Conservation (phyloP, 495 filamentous ascomycete genomes). For the Penicillium robsamsonii region DNA sequence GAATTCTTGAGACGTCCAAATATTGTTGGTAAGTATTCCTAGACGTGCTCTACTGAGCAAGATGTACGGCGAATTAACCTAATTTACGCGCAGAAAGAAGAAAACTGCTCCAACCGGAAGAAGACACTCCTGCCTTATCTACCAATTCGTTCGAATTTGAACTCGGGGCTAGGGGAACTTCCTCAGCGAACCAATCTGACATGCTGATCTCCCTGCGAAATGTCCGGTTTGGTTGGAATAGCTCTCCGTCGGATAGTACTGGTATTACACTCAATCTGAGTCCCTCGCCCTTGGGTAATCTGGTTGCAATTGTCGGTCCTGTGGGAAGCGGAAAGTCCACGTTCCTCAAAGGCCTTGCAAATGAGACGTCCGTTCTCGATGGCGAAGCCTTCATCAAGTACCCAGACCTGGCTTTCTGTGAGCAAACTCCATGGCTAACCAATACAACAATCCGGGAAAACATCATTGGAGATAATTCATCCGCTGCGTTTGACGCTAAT, state of each 20-base stretch:
- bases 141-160: neutral
- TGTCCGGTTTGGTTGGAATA: slow-evolving; percentile 22
- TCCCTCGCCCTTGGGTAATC: slow-evolving; percentile 3
- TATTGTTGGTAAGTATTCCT: slow-evolving; percentile 11
- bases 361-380: slow-evolving; percentile 17
- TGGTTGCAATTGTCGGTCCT: slow-evolving; percentile 37
- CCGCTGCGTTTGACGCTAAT: slow-evolving; percentile 28
- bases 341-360: slow-evolving; percentile 31
- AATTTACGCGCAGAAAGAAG: slow-evolving; percentile 13
- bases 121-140: neutral
- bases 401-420: slow-evolving; percentile 40
- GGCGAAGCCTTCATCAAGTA: slow-evolving; percentile 17
- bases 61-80: neutral
- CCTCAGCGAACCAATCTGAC: neutral
- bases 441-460: slow-evolving; percentile 40
- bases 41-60: neutral
- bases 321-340: slow-evolving; percentile 45
- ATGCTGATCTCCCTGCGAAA: slow-evolving; percentile 11
- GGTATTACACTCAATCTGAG: slow-evolving; percentile 14
- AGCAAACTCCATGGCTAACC: slow-evolving; percentile 40
- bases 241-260: neutral
- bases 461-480: slow-evolving; percentile 27
- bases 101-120: slow-evolving; percentile 1
- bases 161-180: neutral
- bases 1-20: slow-evolving; percentile 16